Percentiles rank a stretch among this genome's conserved stretches.
Evolutionary conservation across 2,329 filamentous ascomycete genomes (phyloP).

Genomic region (Fusarium nelsonii): DNA sequence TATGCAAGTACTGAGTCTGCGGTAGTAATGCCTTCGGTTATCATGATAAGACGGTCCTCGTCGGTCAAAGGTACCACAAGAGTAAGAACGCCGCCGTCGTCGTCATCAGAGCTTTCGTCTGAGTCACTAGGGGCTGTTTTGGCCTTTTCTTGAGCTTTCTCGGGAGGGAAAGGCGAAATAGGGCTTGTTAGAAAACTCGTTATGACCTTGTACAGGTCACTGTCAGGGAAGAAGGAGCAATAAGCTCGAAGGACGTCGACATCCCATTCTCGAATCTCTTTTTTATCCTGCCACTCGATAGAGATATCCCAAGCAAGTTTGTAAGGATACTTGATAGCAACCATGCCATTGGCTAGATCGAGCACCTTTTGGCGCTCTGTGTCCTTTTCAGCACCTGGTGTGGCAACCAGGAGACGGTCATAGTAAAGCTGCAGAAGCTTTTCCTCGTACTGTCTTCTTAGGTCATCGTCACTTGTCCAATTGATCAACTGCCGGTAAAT

Average conservation of each 20-base stretch:
- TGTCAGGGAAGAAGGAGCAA: slow-evolving; percentile 84
- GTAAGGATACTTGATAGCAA: slow-evolving; percentile 93
- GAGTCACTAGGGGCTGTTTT: slow-evolving; percentile 54
- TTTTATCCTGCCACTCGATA: slow-evolving; percentile 88
- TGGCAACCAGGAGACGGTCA: slow-evolving; percentile 78
- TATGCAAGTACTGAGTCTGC: slow-evolving; percentile 83
- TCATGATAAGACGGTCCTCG: slow-evolving; percentile 84
- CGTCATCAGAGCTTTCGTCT: slow-evolving; percentile 70
- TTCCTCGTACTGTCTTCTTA: slow-evolving; percentile 88
- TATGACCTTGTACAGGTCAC: slow-evolving; percentile 84
- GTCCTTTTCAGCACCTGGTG: slow-evolving; percentile 72
- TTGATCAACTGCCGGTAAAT: slow-evolving; percentile 88
- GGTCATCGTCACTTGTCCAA: slow-evolving; percentile 89
- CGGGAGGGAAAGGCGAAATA: slow-evolving; percentile 81
- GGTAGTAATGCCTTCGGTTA: slow-evolving; percentile 78
- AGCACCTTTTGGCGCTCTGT: slow-evolving; percentile 78
- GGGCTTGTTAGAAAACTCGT: slow-evolving; percentile 85
- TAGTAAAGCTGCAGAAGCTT: slow-evolving; percentile 86
- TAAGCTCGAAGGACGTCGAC: slow-evolving; percentile 82
- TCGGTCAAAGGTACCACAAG: slow-evolving; percentile 72
- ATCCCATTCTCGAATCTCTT: slow-evolving; percentile 82
- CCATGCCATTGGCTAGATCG: slow-evolving; percentile 89
- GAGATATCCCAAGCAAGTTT: slow-evolving; percentile 91
- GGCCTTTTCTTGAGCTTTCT: slow-evolving; percentile 44
- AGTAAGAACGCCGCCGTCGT: slow-evolving; percentile 67